Evolutionary conservation across 345 rosid species (phyloP).

Genomic region (Xanthoceras sorbifolium): DNA sequence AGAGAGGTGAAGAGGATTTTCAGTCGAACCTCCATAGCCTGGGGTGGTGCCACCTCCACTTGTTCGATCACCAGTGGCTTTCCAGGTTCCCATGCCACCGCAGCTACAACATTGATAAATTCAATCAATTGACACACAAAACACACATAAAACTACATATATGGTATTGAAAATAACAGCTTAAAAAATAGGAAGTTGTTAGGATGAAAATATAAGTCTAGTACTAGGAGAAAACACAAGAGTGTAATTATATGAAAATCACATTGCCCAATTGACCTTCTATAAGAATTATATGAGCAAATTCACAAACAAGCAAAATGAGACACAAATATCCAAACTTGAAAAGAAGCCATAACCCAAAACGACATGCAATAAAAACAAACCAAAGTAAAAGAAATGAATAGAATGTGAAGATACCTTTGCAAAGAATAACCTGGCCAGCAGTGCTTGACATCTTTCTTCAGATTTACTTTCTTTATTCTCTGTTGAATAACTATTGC

Average conservation of each 20-base stretch:
- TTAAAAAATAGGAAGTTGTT: too few species aligned
- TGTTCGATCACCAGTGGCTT: conserved; percentile 53
- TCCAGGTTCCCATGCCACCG: conserved; percentile 62
- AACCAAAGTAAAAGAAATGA: not conserved
- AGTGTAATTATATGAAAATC: too few species aligned
- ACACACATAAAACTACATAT: not conserved
- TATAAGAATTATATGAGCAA: too few species aligned
- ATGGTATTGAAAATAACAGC: too few species aligned
- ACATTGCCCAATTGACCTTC: too few species aligned
- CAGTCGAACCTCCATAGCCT: conserved; percentile 45
- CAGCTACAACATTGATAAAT: conserved; percentile 31
- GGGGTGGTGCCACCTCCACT: conserved; percentile 61
- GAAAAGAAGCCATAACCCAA: not conserved
- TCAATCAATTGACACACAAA: not conserved
- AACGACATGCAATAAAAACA: not conserved
- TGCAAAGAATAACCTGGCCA: conserved; percentile 43
- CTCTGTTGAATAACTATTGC: not conserved
- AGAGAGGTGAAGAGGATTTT: conserved; percentile 42
- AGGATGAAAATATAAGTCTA: too few species aligned
- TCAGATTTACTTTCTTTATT: not conserved
- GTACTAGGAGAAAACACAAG: too few species aligned
- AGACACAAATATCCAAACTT: not conserved
- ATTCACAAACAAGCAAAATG: not conserved
- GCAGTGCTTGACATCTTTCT: conserved; percentile 30
- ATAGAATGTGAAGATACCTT: conserved; percentile 20